These are phyloP conservation scores for Argentina anserina DNA, from an alignment of 306 rosid genomes.

Conservation along the genomic window DNA sequence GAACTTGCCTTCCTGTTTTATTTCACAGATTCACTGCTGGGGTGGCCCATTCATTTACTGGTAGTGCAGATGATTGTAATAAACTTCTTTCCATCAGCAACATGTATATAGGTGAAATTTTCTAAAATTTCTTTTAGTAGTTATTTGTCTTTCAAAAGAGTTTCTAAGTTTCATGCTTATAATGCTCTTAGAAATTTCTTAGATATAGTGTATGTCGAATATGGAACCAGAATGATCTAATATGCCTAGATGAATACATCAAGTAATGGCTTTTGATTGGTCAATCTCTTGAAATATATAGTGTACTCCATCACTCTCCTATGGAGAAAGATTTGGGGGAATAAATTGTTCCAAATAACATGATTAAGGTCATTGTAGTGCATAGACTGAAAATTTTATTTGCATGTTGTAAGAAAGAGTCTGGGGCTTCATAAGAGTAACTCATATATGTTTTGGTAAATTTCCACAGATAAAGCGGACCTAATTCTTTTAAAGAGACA, in stretches of 20 bases:
- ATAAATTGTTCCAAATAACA: background rate
- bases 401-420: background rate
- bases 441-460: background rate
- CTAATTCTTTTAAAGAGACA: background rate
- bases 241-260: background rate
- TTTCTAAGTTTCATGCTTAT: background rate
- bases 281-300: background rate
- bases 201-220: background rate
- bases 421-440: background rate
- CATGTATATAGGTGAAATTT: conserved; percentile 65
- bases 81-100: conserved; percentile 77
- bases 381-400: background rate
- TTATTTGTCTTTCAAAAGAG: background rate
- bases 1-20: conserved; percentile 16
- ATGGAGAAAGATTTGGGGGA: background rate
- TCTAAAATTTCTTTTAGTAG: background rate
- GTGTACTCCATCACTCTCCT: background rate
- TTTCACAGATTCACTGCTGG: conserved; percentile 66
- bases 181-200: background rate
- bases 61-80: conserved; percentile 61
- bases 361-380: background rate
- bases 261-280: too few relatives aligned
- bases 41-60: conserved; percentile 94
- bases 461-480: background rate
- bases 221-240: background rate